These are phyloP conservation scores for Daedaleopsis nitida DNA, from an alignment of 768 basidiomycete genomes.

Conservation along the genomic window DNA sequence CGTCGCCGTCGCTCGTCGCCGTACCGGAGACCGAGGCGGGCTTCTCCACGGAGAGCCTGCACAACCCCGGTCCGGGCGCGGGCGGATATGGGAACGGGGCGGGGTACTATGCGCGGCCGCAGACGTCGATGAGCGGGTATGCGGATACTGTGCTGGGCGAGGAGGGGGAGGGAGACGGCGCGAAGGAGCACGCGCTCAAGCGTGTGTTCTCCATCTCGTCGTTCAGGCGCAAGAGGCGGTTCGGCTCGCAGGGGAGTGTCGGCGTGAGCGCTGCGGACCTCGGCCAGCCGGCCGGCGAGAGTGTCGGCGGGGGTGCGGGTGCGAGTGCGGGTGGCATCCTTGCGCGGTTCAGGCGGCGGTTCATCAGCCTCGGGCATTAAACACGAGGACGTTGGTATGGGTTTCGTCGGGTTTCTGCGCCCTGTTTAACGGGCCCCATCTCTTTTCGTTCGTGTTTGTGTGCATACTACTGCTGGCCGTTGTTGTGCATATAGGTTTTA, in stretches of 20 bases:
- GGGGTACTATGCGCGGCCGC: not conserved
- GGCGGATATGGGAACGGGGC: too few species aligned
- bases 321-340: not conserved
- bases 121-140: slow-evolving; percentile 10
- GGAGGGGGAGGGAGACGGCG: not conserved
- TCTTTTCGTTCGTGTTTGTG: not conserved
- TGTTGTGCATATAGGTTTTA: not conserved
- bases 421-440: not conserved
- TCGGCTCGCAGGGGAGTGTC: not conserved
- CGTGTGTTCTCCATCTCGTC: slow-evolving; percentile 9
- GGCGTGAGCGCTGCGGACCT: too few species aligned
- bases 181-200: not conserved
- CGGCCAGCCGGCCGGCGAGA: not conserved
- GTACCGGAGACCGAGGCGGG: slow-evolving; percentile 8
- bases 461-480: not conserved
- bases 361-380: slow-evolving; percentile 2
- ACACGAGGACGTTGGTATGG: not conserved
- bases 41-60: too few species aligned
- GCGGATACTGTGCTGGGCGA: not conserved
- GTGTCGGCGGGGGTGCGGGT: not conserved
- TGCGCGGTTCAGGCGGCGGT: slow-evolving; percentile 11
- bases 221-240: slow-evolving; percentile 4
- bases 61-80: too few species aligned
- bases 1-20: slow-evolving; percentile 13
- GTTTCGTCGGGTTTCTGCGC: not conserved